Conservation (phyloP, 495 filamentous ascomycete species). For the Hypomontagnella monticulosa region DNA sequence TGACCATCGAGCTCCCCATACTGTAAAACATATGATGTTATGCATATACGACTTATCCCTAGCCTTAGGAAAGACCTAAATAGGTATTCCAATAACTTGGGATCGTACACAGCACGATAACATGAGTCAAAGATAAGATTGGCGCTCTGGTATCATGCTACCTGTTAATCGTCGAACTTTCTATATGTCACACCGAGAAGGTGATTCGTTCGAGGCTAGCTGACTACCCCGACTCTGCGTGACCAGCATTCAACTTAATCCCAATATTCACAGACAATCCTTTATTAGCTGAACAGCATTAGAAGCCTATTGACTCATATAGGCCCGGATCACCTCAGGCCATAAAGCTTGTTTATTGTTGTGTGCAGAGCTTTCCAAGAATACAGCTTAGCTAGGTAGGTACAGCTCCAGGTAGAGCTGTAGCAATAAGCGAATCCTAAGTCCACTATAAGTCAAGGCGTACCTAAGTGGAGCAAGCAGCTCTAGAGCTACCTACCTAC, state of each 20-base stretch:
- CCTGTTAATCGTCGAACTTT: too few relatives aligned
- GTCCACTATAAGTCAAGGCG: neutral
- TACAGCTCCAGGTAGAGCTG: neutral
- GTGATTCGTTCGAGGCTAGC: too few relatives aligned
- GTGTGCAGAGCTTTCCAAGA: neutral
- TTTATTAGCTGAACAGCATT: too few relatives aligned
- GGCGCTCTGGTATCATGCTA: too few relatives aligned
- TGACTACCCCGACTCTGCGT: too few relatives aligned
- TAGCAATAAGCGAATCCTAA: neutral
- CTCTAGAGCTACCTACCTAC: neutral
- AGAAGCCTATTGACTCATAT: constrained; percentile 13
- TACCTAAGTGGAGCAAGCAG: neutral
- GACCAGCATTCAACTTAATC: too few relatives aligned
- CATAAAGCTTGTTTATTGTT: neutral
- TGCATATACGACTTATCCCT: constrained; percentile 16
- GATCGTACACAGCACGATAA: too few relatives aligned
- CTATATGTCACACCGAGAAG: too few relatives aligned
- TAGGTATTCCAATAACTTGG: too few relatives aligned
- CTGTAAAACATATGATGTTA: constrained; percentile 10
- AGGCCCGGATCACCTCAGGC: neutral
- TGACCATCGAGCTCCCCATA: constrained; percentile 21
- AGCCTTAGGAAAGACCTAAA: too few relatives aligned
- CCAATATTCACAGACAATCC: too few relatives aligned
- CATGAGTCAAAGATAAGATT: too few relatives aligned
- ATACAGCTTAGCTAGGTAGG: neutral